Evolutionary conservation across 2,329 filamentous ascomycete genomes (phyloP), one percentile per base, ranked within the genome.

Genomic region (Coleophoma cylindrospora): DNA sequence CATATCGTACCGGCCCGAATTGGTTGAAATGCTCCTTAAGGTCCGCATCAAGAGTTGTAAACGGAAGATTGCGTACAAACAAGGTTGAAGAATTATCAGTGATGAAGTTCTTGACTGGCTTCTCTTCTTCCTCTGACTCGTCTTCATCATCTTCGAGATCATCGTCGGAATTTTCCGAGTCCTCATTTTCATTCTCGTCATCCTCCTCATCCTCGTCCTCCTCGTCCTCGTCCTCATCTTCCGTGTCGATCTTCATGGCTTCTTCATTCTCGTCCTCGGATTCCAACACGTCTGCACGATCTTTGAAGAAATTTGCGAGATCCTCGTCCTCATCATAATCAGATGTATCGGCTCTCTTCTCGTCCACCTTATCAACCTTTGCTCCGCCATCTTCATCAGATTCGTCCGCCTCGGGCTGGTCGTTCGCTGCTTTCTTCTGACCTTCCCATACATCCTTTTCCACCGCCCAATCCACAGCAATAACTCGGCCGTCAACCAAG

Each of bases 401-500:
- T 13, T 69, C 66, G 4, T 61, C 66, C 38, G 67, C 62, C 14
- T 64, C 61, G 46, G 67, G 66, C 11, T 67, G 67, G 22, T 61
- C 58, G 55, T 71, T 67, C 2, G 69, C 67, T 21, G 62, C 61
- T 43, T 73, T 66, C 48, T 83, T 76, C 55, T 83, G 74, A 54
- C 83, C 77, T 54, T 91, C 80, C 90, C 90, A 99, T 7, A 86
- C 83, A 40, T 85, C 79, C 72, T 95, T 96, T 53, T 96, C 90
- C 3, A 97, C 91, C 33, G 95, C 92, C 89, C 90, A 99, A 70
- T 99, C 94, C 7, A 99, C 94, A 27, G 92, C 94, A 53, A 99
- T 70, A 9, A 85, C 87, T 61, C 94, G 81, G 2, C 91, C 94
- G 66, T 96, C 91, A 17, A 99, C 78, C 54, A 87, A 82, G 66